A percentile compares a stretch with the other conserved stretches of the same genome.
phyloP scores from a whole-genome alignment of 2,329 filamentous ascomycete genomes.

The Aaosphaeria arxii region DNA sequence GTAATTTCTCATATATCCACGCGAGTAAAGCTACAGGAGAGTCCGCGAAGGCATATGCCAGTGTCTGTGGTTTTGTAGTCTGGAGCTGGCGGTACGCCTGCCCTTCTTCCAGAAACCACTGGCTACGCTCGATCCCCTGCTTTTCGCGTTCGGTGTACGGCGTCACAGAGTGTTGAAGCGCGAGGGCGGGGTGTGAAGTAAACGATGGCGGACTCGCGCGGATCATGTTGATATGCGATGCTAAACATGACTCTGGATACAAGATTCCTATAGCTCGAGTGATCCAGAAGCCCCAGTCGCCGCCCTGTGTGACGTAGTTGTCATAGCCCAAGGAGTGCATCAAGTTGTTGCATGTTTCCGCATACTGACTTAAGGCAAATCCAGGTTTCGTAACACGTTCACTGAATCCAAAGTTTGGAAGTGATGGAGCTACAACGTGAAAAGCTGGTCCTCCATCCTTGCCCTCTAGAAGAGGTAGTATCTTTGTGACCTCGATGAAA shows the following conservation, averaged over 20 bases:
- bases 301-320: conserved; percentile 58
- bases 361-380: conserved; percentile 60
- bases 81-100: conserved; percentile 60
- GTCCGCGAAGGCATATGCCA: conserved; percentile 68
- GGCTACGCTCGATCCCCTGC: conserved; percentile 50
- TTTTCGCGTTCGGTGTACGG: conserved; percentile 54
- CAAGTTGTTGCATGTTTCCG: conserved; percentile 63
- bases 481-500: conserved; percentile 64
- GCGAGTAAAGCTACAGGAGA: conserved; percentile 68
- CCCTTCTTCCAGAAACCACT: conserved; percentile 59
- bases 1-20: conserved; percentile 80
- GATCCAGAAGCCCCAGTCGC: conserved; percentile 69
- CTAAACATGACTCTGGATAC: conserved; percentile 57
- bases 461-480: conserved; percentile 48
- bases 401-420: conserved; percentile 59
- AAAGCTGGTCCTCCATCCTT: conserved; percentile 45
- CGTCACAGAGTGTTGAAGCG: conserved; percentile 53
- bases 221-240: conserved; percentile 62
- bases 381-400: conserved; percentile 50
- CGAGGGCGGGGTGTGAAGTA: conserved; percentile 54
- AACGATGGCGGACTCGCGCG: conserved; percentile 40
- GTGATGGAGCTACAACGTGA: conserved; percentile 51
- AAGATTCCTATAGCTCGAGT: conserved; percentile 59
- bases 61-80: conserved; percentile 67
- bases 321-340: conserved; percentile 67